Evolutionary conservation across 2,329 filamentous ascomycete species (phyloP).

Genomic region (Claviceps sp.): DNA sequence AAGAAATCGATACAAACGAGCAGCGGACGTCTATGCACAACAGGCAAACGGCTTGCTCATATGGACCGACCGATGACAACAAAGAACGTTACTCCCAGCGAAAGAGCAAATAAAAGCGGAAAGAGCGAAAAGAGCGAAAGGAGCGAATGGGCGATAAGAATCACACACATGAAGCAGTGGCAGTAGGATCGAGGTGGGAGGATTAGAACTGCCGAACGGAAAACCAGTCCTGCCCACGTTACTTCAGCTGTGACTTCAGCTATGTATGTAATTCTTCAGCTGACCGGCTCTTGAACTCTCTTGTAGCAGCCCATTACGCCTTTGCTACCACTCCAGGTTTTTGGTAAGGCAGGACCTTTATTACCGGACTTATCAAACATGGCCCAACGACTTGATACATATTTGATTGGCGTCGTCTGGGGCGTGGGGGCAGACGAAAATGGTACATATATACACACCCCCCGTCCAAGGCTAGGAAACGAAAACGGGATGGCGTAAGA

Average conservation of each 20-base stretch:
- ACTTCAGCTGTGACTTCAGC: background rate
- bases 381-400: background rate
- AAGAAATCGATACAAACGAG: background rate
- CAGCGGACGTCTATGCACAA: background rate
- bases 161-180: constrained; percentile 1
- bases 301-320: background rate
- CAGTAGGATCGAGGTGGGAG: background rate
- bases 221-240: background rate
- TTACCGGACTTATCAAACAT: background rate
- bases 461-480: constrained; percentile 1
- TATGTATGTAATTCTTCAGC: background rate
- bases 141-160: background rate
- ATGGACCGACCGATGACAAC: background rate
- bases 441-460: background rate
- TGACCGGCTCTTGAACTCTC: background rate
- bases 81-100: background rate
- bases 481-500: constrained; percentile 2
- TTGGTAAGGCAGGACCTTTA: background rate
- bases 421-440: constrained; percentile 4
- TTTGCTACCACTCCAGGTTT: background rate
- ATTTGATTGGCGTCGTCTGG: background rate
- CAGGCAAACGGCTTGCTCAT: background rate
- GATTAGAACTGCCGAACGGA: background rate
- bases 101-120: background rate
- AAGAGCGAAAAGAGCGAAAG: too few species aligned